A percentile compares a stretch with the other conserved stretches of the same genome.
phyloP scores from a whole-genome alignment of 257 asterid genomes.

The Penstemon davidsonii region DNA sequence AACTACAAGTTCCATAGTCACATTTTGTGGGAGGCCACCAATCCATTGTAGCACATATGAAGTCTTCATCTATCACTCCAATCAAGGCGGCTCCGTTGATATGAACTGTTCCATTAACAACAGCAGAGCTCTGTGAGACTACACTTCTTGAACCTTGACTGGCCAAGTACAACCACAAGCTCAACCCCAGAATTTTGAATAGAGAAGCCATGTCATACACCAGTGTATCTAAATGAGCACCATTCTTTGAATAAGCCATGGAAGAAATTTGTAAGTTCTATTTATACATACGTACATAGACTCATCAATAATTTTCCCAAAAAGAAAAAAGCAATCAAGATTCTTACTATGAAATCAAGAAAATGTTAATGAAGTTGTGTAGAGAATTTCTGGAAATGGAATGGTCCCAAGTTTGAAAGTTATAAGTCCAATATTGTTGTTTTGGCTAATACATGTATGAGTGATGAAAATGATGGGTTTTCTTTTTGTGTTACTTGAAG shows the following conservation, averaged over 20 bases:
- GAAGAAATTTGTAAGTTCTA: not conserved
- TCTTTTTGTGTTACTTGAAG: not conserved
- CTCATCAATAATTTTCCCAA: slow-evolving; percentile 14
- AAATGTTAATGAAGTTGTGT: not conserved
- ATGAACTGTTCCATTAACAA: slow-evolving; percentile 44
- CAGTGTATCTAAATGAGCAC: slow-evolving; percentile 30
- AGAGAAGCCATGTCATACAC: slow-evolving; percentile 41
- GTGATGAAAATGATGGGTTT: not conserved
- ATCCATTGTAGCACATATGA: slow-evolving; percentile 61
- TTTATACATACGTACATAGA: slow-evolving; percentile 10
- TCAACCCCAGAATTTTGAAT: slow-evolving; percentile 41
- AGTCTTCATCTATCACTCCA: slow-evolving; percentile 49
- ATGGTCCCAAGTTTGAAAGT: not conserved
- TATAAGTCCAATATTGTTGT: not conserved
- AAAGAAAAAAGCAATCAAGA: not conserved
- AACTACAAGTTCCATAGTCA: slow-evolving; percentile 63
- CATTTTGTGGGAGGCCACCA: slow-evolving; percentile 71
- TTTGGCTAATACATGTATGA: not conserved
- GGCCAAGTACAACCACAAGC: slow-evolving; percentile 55
- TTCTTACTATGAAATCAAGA: slow-evolving; percentile 6
- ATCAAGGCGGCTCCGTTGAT: slow-evolving; percentile 53
- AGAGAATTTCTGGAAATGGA: not conserved
- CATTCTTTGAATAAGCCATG: slow-evolving; percentile 26
- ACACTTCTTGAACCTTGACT: slow-evolving; percentile 34
- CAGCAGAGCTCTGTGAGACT: slow-evolving; percentile 32